These are phyloP conservation scores for Ilyonectria mors-panacis DNA, from an alignment of 2,329 filamentous ascomycete genomes.

Conservation along the genomic window DNA sequence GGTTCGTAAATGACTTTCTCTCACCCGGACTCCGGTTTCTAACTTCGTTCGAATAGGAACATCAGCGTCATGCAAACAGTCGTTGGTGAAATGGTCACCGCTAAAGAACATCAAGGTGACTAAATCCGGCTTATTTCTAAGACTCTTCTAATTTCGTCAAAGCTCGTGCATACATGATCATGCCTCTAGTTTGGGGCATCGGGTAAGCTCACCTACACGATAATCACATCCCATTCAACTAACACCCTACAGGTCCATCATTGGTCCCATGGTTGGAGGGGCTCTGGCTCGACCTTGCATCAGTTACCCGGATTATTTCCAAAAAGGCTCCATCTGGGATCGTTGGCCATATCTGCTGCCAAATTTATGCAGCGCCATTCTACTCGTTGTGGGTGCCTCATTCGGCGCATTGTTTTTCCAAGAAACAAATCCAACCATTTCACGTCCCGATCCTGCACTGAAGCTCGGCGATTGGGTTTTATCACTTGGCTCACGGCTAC, in stretches of 20 bases:
- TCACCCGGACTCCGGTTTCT: not conserved
- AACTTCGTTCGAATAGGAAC: constrained; percentile 70
- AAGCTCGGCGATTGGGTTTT: constrained; percentile 82
- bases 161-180: constrained; percentile 95
- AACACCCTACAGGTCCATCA: constrained; percentile 77
- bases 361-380: constrained; percentile 87
- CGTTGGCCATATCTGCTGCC: constrained; percentile 91
- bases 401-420: constrained; percentile 94
- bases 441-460: constrained; percentile 80
- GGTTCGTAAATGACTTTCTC: constrained; percentile 67
- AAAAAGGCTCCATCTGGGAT: constrained; percentile 83
- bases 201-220: constrained; percentile 69
- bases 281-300: constrained; percentile 88
- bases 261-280: constrained; percentile 93
- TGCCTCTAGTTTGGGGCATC: constrained; percentile 98
- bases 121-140: constrained; percentile 28
- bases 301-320: constrained; percentile 83
- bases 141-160: constrained; percentile 12
- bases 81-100: constrained; percentile 92
- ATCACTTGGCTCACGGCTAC: constrained; percentile 66
- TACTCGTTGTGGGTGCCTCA: constrained; percentile 81
- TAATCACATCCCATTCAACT: constrained; percentile 34
- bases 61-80: constrained; percentile 97
- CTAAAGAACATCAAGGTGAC: constrained; percentile 92
- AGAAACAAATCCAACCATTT: constrained; percentile 90